Evolutionary conservation across 2,329 filamentous ascomycete species (phyloP).

Genomic region (Fusarium sp.): DNA sequence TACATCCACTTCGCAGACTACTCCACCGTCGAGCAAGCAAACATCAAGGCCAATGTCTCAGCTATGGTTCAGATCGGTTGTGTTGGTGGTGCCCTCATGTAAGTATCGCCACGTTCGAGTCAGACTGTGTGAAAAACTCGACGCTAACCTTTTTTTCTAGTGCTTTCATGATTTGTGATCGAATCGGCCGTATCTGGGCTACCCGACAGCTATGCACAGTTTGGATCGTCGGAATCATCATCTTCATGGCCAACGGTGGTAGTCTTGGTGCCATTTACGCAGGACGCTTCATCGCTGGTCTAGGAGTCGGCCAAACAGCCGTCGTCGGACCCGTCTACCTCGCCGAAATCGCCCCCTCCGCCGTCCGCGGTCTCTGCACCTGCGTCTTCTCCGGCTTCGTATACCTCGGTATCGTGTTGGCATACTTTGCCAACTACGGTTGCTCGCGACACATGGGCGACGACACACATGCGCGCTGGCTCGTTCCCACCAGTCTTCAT

Average conservation of each 20-base stretch:
- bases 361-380: slow-evolving; percentile 33
- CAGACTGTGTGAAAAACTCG: neutral
- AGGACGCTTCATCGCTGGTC: slow-evolving; percentile 30
- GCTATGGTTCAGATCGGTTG: slow-evolving; percentile 24
- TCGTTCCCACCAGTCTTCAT: slow-evolving; percentile 32
- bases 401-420: slow-evolving; percentile 25
- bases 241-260: slow-evolving; percentile 21
- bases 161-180: slow-evolving; percentile 19
- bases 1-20: slow-evolving; percentile 17
- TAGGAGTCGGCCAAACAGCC: slow-evolving; percentile 32
- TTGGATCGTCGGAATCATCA: slow-evolving; percentile 14
- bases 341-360: slow-evolving; percentile 33
- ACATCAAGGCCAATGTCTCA: slow-evolving; percentile 28
- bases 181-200: slow-evolving; percentile 23
- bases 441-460: slow-evolving; percentile 24
- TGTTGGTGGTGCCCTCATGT: slow-evolving; percentile 21
- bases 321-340: slow-evolving; percentile 33
- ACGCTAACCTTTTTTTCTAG: neutral
- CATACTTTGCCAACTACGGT: slow-evolving; percentile 32
- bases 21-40: slow-evolving; percentile 10
- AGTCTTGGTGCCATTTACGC: slow-evolving; percentile 25
- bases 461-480: slow-evolving; percentile 20
- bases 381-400: slow-evolving; percentile 32
- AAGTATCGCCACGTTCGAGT: neutral
- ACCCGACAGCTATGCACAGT: slow-evolving; percentile 13